Conservation (phyloP, 2,329 filamentous ascomycete genomes). For the Aspergillus proliferans region DNA sequence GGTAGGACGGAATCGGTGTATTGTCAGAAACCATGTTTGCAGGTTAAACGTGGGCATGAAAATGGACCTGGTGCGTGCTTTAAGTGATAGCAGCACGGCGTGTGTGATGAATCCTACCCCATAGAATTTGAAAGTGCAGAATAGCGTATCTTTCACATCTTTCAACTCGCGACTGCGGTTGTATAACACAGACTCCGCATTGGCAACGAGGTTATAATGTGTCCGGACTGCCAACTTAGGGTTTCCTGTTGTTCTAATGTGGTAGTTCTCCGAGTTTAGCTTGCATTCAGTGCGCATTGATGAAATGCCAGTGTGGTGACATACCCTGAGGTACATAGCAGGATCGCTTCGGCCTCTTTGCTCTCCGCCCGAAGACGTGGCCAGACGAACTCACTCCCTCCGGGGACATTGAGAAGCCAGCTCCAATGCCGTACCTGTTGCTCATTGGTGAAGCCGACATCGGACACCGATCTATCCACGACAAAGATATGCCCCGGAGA, state of each 20-base stretch:
- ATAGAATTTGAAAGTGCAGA: background rate
- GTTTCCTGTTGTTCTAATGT: background rate
- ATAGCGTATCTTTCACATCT: background rate
- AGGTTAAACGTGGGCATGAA: background rate
- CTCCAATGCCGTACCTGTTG: background rate
- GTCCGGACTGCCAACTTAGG: background rate
- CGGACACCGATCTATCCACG: background rate
- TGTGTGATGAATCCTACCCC: background rate
- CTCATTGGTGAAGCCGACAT: background rate
- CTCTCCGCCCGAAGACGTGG: background rate
- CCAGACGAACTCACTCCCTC: background rate
- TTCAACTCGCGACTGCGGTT: background rate
- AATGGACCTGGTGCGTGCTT: background rate
- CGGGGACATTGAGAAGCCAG: background rate
- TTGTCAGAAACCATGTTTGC: background rate
- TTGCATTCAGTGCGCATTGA: background rate
- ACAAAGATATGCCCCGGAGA: background rate
- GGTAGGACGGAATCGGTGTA: background rate
- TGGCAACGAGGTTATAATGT: background rate
- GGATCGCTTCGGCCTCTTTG: background rate
- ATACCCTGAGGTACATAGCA: background rate
- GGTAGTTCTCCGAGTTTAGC: background rate
- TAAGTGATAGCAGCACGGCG: background rate
- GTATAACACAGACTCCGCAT: background rate
- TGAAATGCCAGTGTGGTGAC: background rate